phyloP scores from a whole-genome alignment of 352 stramenopile genomes.

The Globisporangium cystogenes region DNA sequence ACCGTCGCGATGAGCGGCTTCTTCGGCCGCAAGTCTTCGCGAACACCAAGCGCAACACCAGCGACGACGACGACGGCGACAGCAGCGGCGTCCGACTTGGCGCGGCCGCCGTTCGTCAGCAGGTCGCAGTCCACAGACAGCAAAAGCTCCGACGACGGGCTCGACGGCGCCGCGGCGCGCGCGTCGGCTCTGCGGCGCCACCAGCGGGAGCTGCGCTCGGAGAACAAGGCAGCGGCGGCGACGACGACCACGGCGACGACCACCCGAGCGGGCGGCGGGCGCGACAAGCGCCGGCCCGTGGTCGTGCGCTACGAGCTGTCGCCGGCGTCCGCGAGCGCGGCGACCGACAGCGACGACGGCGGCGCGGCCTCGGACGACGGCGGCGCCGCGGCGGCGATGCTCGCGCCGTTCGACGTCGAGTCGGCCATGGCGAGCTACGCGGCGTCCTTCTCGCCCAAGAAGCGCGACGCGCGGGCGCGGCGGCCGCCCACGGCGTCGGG shows the following conservation, averaged over 20 bases:
- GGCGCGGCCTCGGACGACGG: conserved; percentile 10
- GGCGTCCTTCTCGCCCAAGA: conserved; percentile 19
- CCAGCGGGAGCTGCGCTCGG: conserved; percentile 8
- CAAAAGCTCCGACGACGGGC: neutral
- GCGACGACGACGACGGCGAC: neutral
- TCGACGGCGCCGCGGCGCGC: neutral
- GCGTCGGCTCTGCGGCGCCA: conserved; percentile 1
- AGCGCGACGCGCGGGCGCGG: neutral
- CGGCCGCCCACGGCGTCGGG: neutral
- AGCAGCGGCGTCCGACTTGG: neutral
- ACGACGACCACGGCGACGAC: too few relatives aligned
- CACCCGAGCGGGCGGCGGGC: too few relatives aligned
- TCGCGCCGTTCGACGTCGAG: conserved; percentile 15
- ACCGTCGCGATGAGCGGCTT: conserved; percentile 7
- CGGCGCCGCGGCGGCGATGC: neutral
- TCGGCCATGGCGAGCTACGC: conserved; percentile 19
- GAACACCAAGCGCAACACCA: conserved; percentile 2
- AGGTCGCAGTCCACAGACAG: conserved; percentile 8
- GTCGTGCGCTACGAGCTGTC: conserved; percentile 27
- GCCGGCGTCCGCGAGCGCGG: conserved; percentile 2
- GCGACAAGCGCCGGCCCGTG: conserved; percentile 24
- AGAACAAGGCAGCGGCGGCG: too few relatives aligned
- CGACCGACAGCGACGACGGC: conserved; percentile 3
- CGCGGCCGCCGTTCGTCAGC: conserved; percentile 1
- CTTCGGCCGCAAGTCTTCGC: conserved; percentile 9